A percentile compares a stretch with the other conserved stretches of the same genome.
These are phyloP conservation scores for Candida rishiriensis DNA, from an alignment of 805 yeast genomes.

Conservation along the genomic window DNA sequence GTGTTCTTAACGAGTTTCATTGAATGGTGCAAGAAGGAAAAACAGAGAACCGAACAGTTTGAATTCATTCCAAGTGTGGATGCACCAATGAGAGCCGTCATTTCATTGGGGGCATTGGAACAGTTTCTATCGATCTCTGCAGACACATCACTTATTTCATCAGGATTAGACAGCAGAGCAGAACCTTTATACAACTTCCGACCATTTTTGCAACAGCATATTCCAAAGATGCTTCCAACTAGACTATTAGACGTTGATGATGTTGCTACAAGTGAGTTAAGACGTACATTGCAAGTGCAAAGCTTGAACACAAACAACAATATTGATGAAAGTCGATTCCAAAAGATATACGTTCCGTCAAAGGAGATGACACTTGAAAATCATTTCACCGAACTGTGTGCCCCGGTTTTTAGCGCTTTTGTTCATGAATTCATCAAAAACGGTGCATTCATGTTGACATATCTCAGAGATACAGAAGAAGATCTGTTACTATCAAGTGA, in stretches of 20 bases:
- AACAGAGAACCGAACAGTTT: slow-evolving; percentile 37
- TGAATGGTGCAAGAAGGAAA: slow-evolving; percentile 59
- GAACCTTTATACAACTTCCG: slow-evolving; percentile 56
- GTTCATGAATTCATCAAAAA: slow-evolving; percentile 54
- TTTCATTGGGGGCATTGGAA: slow-evolving; percentile 67
- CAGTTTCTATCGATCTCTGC: slow-evolving; percentile 58
- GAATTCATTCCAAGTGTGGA: slow-evolving; percentile 47
- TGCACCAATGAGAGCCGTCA: slow-evolving; percentile 52
- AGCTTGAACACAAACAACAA: slow-evolving; percentile 23
- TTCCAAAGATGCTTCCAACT: slow-evolving; percentile 52
- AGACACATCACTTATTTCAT: slow-evolving; percentile 38
- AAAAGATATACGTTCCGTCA: slow-evolving; percentile 20
- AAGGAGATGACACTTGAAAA: slow-evolving; percentile 18
- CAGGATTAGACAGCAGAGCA: slow-evolving; percentile 8
- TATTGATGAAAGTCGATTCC: slow-evolving; percentile 25
- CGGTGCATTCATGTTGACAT: slow-evolving; percentile 62
- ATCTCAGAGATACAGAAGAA: slow-evolving; percentile 69
- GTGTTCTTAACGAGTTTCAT: slow-evolving; percentile 56
- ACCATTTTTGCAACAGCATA: slow-evolving; percentile 58
- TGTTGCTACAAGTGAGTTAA: slow-evolving; percentile 34
- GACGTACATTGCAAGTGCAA: slow-evolving; percentile 25
- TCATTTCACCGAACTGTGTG: slow-evolving; percentile 33
- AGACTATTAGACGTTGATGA: slow-evolving; percentile 49
- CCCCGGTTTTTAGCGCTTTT: slow-evolving; percentile 44
- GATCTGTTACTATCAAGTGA: slow-evolving; percentile 59